Percentiles rank a stretch among this genome's conserved stretches.
These are phyloP conservation scores for Papiliotrema laurentii DNA, from an alignment of 1,284 basidiomycete species.

Conservation along the genomic window DNA sequence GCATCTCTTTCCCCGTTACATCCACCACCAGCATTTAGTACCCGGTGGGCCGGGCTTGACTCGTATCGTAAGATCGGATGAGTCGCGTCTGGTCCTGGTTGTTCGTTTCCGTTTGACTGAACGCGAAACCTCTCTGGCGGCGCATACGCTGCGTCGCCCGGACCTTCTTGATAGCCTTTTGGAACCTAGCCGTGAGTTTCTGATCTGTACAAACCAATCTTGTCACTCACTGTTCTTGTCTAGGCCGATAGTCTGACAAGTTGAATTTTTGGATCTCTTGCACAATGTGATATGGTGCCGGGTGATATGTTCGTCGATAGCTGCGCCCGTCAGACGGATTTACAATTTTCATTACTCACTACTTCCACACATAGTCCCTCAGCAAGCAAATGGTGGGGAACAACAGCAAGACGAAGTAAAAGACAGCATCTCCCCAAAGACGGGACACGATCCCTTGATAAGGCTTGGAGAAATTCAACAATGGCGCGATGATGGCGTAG, in stretches of 20 bases:
- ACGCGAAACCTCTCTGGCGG: slow-evolving; percentile 88
- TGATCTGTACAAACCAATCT: not conserved
- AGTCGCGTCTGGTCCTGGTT: slow-evolving; percentile 80
- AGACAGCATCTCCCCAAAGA: slow-evolving; percentile 78
- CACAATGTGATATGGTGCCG: slow-evolving; percentile 91
- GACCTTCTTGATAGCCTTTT: slow-evolving; percentile 97
- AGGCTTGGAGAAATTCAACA: slow-evolving; percentile 82
- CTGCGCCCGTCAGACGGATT: slow-evolving; percentile 50
- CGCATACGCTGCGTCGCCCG: slow-evolving; percentile 92
- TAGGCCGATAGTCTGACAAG: slow-evolving; percentile 91
- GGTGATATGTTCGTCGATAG: slow-evolving; percentile 84
- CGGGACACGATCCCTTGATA: slow-evolving; percentile 80
- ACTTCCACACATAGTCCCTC: slow-evolving; percentile 95
- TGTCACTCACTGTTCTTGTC: slow-evolving; percentile 83
- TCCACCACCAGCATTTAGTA: slow-evolving; percentile 35
- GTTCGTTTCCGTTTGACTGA: slow-evolving; percentile 85
- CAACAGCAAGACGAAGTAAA: slow-evolving; percentile 86
- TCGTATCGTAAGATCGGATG: slow-evolving; percentile 87
- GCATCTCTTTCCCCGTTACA: too few relatives aligned
- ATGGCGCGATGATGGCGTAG: slow-evolving; percentile 81
- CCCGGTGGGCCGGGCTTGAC: slow-evolving; percentile 43
- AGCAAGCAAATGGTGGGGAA: slow-evolving; percentile 80
- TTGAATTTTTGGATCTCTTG: slow-evolving; percentile 97
- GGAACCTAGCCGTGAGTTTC: slow-evolving; percentile 58
- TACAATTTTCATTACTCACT: slow-evolving; percentile 55